These are phyloP conservation scores for Acacia pycnantha DNA, from an alignment of 331 rosid species.

Conservation along the genomic window DNA sequence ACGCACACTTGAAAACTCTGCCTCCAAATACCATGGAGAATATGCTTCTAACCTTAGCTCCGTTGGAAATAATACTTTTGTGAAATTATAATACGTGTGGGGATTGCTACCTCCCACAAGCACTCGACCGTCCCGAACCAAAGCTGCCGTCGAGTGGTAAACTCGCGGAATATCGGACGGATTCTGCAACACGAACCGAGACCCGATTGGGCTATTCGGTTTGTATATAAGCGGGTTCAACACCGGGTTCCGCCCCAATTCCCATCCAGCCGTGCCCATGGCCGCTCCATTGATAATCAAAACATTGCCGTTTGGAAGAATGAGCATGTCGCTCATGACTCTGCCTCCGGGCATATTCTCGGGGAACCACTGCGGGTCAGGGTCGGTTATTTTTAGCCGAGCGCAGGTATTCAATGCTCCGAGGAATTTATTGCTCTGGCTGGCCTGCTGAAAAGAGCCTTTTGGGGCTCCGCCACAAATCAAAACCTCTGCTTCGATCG, in stretches of 20 bases:
- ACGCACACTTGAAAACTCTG: constrained; percentile 31
- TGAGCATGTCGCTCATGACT: constrained; percentile 62
- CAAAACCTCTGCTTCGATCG: constrained; percentile 59
- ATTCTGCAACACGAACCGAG: constrained; percentile 47
- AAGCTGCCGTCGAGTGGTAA: constrained; percentile 72
- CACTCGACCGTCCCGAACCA: constrained; percentile 71
- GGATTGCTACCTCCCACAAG: constrained; percentile 75
- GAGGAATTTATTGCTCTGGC: background rate
- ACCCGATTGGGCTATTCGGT: constrained; percentile 26
- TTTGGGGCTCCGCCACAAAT: constrained; percentile 82
- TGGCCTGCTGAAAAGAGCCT: constrained; percentile 34
- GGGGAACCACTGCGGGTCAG: constrained; percentile 52
- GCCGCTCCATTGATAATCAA: constrained; percentile 61
- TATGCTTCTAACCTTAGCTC: constrained; percentile 69
- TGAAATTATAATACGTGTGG: constrained; percentile 42
- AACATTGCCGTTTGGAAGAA: constrained; percentile 67
- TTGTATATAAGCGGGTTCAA: constrained; percentile 55
- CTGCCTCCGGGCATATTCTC: constrained; percentile 69
- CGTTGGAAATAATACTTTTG: constrained; percentile 56
- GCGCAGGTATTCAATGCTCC: constrained; percentile 56
- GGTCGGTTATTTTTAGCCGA: constrained; percentile 60
- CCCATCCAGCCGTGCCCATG: constrained; percentile 70
- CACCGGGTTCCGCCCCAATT: constrained; percentile 50
- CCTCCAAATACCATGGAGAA: constrained; percentile 58
- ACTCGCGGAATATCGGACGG: constrained; percentile 55